phyloP scores from a whole-genome alignment of 139 green algal genomes.

The Asterochloris sp. region DNA sequence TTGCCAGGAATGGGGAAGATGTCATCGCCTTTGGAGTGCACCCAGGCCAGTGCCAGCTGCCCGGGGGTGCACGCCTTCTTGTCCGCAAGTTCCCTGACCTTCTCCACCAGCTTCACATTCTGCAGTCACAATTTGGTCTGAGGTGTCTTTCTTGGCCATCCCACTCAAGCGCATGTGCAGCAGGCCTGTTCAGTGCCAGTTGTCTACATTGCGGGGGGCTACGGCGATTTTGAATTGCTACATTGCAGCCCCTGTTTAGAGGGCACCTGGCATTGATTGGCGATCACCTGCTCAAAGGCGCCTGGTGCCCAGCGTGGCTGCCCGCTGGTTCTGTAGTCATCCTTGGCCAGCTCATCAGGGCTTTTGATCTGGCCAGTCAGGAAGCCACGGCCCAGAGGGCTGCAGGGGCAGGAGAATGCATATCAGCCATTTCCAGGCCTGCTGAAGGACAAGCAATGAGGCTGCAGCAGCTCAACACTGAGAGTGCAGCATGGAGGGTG shows the following conservation, averaged over 20 bases:
- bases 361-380: slow-evolving; percentile 35
- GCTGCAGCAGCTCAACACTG: too few species aligned
- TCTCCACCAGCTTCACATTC: slow-evolving; percentile 64
- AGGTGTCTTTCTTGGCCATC: not conserved
- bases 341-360: slow-evolving; percentile 10
- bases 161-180: not conserved
- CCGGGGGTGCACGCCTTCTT: slow-evolving; percentile 56
- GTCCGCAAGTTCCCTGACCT: slow-evolving; percentile 44
- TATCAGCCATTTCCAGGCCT: too few species aligned
- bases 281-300: slow-evolving; percentile 29
- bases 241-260: not conserved
- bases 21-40: slow-evolving; percentile 34
- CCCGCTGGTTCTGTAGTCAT: slow-evolving; percentile 32
- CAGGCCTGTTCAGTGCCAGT: not conserved
- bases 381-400: slow-evolving; percentile 50
- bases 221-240: not conserved
- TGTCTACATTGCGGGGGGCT: not conserved
- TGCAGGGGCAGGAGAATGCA: not conserved
- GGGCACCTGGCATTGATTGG: not conserved
- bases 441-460: too few species aligned
- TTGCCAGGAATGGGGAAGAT: slow-evolving; percentile 22
- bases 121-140: not conserved
- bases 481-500: too few species aligned
- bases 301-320: slow-evolving; percentile 29
- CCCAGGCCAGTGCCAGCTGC: slow-evolving; percentile 78